These are phyloP conservation scores for Xylaria longipes DNA, from an alignment of 495 filamentous ascomycete genomes.

Conservation along the genomic window DNA sequence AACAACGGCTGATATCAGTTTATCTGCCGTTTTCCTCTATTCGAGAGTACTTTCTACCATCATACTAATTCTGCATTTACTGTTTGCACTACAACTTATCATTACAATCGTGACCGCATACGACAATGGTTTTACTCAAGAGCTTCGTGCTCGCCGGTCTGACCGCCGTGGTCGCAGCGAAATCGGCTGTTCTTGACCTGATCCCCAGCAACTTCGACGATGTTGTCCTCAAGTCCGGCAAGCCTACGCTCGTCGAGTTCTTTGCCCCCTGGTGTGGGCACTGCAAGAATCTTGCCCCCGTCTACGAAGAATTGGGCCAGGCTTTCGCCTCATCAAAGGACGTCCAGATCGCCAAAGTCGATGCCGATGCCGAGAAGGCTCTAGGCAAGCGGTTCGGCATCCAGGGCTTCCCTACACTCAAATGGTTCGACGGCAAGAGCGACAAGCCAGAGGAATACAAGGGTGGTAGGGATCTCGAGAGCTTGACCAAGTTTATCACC, in stretches of 20 bases:
- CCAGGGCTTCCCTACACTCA: conserved; percentile 94
- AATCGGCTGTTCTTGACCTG: conserved; percentile 81
- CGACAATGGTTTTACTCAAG: conserved; percentile 58
- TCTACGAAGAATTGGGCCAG: conserved; percentile 91
- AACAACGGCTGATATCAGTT: neutral
- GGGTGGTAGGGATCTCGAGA: conserved; percentile 86
- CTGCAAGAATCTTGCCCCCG: conserved; percentile 95
- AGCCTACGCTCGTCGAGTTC: conserved; percentile 97
- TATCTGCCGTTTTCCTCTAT: conserved; percentile 1
- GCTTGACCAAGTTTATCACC: conserved; percentile 76
- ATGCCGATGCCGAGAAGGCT: conserved; percentile 85
- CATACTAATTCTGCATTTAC: neutral
- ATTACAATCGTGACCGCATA: conserved; percentile 3
- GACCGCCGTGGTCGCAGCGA: conserved; percentile 53
- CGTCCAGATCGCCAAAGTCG: conserved; percentile 91
- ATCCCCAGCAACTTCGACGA: conserved; percentile 88
- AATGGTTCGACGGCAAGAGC: conserved; percentile 98
- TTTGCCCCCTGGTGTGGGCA: conserved; percentile 99
- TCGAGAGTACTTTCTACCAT: neutral
- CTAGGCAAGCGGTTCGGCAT: conserved; percentile 86
- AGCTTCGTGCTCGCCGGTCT: conserved; percentile 59
- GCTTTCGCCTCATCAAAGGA: conserved; percentile 75
- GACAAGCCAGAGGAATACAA: conserved; percentile 86
- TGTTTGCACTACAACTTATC: neutral
- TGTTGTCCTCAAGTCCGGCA: conserved; percentile 86